Evolutionary conservation across 345 rosid species (phyloP), one percentile per base, ranked within the genome.

Genomic region (Conringia planisiliqua): DNA sequence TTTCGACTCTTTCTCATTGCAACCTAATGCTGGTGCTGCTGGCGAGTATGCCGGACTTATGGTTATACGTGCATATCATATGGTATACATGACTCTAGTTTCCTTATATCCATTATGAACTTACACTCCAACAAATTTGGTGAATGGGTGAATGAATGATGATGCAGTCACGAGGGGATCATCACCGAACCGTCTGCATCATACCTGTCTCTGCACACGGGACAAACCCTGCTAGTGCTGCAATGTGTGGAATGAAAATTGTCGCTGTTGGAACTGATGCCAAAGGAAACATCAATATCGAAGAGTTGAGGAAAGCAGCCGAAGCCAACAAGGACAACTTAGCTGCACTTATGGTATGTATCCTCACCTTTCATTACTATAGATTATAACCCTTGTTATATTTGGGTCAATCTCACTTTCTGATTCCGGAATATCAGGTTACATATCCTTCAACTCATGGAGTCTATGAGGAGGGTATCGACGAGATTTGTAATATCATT

Each of bases 371-470:
- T 50, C 14, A 40, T 50, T 20, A 33, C 16, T 11, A 18, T 2
- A 26, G 55, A n/a, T 64, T 44, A 3, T 29, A 32, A 18, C 16
- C 57, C 13, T 33, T 48, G 4, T 43, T 43, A 48, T 32, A 2
- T 66, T 48, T 7, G 4, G 8, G 29, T 33, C 30, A 17, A 1
- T 18, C 5, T 20, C 58, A 32, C 12, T 32, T 47, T 48, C 22
- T 62, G 54, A 63, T n/a, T 38, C 6, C 13, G 36, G 20, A 35
- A 33, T 66, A 66, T 66, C 14, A 50, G 71, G 71, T 94, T 70
- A 93, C 97, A 50, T 93, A 91, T 81, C 98, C 98, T 65, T 93
- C 97, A 67, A 93, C 97, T n/a, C 97, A 89, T 75, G 98, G 98
- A 64, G 96, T 89, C 38, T 93, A 91, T 79, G 97, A 93, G 82